Percentiles rank a stretch among this genome's conserved stretches.
phyloP scores from a whole-genome alignment of 805 yeast genomes.

The Kazachstania bromeliacearum region DNA sequence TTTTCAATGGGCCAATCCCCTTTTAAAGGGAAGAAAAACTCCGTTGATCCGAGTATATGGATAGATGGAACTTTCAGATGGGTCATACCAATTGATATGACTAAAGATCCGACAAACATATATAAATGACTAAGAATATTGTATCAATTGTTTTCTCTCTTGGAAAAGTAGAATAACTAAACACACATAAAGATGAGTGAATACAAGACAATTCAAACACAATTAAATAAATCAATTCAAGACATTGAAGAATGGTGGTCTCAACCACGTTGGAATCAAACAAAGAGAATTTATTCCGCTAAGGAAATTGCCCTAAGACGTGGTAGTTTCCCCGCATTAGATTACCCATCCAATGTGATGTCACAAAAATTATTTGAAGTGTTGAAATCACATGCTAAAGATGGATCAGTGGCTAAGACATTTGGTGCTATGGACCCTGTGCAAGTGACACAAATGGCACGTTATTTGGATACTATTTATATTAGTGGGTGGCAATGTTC shows the following conservation, averaged over 20 bases:
- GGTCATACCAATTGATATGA: not conserved
- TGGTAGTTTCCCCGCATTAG: conserved; percentile 55
- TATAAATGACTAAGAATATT: conserved; percentile 4
- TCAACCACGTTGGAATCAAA: conserved; percentile 81
- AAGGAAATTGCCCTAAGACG: conserved; percentile 86
- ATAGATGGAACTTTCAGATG: not conserved
- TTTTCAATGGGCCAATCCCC: too few species aligned
- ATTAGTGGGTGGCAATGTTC: conserved; percentile 99
- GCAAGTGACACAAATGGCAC: conserved; percentile 94
- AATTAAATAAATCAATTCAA: conserved; percentile 41
- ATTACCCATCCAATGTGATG: conserved; percentile 69
- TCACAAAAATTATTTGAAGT: conserved; percentile 72
- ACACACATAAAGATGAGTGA: too few species aligned
- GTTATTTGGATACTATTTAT: conserved; percentile 83
- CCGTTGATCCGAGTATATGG: not conserved
- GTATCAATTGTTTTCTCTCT: not conserved
- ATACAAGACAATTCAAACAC: conserved; percentile 11
- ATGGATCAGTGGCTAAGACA: conserved; percentile 73
- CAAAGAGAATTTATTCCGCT: conserved; percentile 81
- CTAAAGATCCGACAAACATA: not conserved
- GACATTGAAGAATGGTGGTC: conserved; percentile 87
- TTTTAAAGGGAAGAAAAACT: not conserved
- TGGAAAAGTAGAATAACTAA: not conserved
- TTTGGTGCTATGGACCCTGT: conserved; percentile 96
- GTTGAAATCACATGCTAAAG: conserved; percentile 50